These are phyloP conservation scores for Aspergillus persii DNA, from an alignment of 2,329 filamentous ascomycete species.

Conservation along the genomic window DNA sequence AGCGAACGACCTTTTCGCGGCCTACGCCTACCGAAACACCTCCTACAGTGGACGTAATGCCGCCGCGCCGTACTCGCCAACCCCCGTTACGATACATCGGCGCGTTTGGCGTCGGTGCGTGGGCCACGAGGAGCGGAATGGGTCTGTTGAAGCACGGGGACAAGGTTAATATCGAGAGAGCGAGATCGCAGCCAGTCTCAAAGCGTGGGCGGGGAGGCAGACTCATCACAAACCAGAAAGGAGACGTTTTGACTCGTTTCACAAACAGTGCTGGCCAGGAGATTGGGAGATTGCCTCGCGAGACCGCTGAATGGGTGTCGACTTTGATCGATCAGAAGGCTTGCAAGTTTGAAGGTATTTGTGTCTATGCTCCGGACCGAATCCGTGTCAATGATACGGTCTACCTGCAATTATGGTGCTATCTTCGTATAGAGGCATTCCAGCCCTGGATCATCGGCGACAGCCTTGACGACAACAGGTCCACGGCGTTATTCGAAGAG, in stretches of 20 bases:
- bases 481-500: constrained; percentile 74
- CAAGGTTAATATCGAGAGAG: constrained; percentile 78
- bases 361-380: constrained; percentile 83
- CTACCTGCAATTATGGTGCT: constrained; percentile 84
- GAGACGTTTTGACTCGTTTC: constrained; percentile 89
- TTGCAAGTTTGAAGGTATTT: constrained; percentile 81
- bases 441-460: constrained; percentile 55
- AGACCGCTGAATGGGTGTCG: constrained; percentile 88
- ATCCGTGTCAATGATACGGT: constrained; percentile 89
- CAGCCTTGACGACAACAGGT: constrained; percentile 64
- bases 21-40: background rate
- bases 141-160: constrained; percentile 78
- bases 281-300: constrained; percentile 81
- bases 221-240: constrained; percentile 56
- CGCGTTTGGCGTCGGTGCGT: constrained; percentile 85
- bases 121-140: constrained; percentile 81
- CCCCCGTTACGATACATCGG: constrained; percentile 74
- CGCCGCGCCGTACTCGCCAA: constrained; percentile 16
- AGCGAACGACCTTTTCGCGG: constrained; percentile 9
- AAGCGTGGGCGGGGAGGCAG: constrained; percentile 48
- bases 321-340: constrained; percentile 86
- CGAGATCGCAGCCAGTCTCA: constrained; percentile 65
- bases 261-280: constrained; percentile 76
- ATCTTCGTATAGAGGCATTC: constrained; percentile 72
- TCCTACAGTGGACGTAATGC: constrained; percentile 11